Percentiles rank a stretch among this genome's conserved stretches.
Conservation (phyloP, 192 early-diverging fungal genomes). For the Allomyces macrogynus region DNA sequence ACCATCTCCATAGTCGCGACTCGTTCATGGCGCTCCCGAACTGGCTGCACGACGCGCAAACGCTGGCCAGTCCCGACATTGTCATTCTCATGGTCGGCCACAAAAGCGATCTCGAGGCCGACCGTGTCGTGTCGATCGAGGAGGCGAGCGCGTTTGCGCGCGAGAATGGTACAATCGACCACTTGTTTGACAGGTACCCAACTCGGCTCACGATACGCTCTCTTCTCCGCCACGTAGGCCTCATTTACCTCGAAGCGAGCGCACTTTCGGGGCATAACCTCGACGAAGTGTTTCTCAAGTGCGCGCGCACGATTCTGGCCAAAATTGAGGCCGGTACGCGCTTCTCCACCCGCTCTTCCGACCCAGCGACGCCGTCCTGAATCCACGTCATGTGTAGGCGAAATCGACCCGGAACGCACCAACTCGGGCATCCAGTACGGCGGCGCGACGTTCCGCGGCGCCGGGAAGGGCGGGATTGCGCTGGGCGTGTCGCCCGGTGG, state of each 20-base stretch:
- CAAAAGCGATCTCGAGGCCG: conserved; percentile 32
- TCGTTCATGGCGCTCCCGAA: conserved; percentile 39
- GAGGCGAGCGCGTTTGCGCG: conserved; percentile 32
- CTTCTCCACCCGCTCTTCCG: background rate
- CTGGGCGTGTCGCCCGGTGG: too few species aligned
- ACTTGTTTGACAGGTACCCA: too few species aligned
- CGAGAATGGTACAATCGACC: conserved; percentile 15
- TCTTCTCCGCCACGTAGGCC: background rate
- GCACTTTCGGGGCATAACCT: background rate
- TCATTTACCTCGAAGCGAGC: background rate
- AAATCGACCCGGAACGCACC: background rate
- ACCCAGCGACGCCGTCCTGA: too few species aligned
- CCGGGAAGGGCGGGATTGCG: too few species aligned
- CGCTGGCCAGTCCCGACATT: conserved; percentile 42
- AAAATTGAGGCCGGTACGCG: background rate
- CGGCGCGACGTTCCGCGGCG: too few species aligned
- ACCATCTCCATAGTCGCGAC: conserved; percentile 16
- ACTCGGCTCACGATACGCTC: too few species aligned
- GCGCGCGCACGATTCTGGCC: background rate
- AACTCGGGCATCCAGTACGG: background rate
- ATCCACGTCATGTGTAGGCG: too few species aligned
- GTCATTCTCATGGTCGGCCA: conserved; percentile 53
- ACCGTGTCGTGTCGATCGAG: conserved; percentile 25
- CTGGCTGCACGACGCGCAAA: conserved; percentile 45
- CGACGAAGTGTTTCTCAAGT: background rate